Percentiles rank a stretch among this genome's conserved stretches.
Evolutionary conservation across 2,329 filamentous ascomycete species (phyloP).

Genomic region (Mycosphaerella arachidis): DNA sequence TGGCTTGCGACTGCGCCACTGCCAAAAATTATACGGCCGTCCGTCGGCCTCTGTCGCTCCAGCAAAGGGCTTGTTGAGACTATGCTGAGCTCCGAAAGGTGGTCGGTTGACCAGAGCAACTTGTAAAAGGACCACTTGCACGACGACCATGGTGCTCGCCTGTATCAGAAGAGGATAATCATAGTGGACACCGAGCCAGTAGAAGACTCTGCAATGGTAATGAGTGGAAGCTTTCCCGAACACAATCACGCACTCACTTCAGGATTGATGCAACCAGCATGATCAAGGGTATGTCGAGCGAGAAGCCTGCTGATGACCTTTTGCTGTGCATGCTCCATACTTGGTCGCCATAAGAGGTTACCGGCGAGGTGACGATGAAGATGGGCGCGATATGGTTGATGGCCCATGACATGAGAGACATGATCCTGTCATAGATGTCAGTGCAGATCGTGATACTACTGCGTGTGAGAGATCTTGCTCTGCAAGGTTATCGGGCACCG

Average conservation of each 20-base stretch:
- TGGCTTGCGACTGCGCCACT: conserved; percentile 69
- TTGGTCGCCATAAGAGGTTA: conserved; percentile 64
- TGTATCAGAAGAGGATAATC: conserved; percentile 56
- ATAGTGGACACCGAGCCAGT: conserved; percentile 61
- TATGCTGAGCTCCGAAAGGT: conserved; percentile 33
- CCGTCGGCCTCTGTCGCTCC: conserved; percentile 43
- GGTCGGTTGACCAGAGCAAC: conserved; percentile 57
- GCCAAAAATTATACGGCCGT: conserved; percentile 76
- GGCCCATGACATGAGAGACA: conserved; percentile 32
- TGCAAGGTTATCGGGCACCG: conserved; percentile 13
- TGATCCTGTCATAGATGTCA: conserved; percentile 23
- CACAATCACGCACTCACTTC: conserved; percentile 43
- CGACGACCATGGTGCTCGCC: conserved; percentile 55
- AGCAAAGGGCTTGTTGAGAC: conserved; percentile 55
- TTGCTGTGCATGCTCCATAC: conserved; percentile 60
- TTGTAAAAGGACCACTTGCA: conserved; percentile 57
- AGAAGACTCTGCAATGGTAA: conserved; percentile 56
- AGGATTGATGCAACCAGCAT: conserved; percentile 62
- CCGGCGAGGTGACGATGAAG: conserved; percentile 55
- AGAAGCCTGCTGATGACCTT: conserved; percentile 59
- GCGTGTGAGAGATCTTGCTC: conserved; percentile 13
- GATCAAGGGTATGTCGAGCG: conserved; percentile 62
- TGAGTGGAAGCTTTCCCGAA: conserved; percentile 39
- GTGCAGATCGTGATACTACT: background rate
- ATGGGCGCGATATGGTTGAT: conserved; percentile 36